Conservation (phyloP, 106 monocot genomes). For the Amphibolis antarctica region DNA sequence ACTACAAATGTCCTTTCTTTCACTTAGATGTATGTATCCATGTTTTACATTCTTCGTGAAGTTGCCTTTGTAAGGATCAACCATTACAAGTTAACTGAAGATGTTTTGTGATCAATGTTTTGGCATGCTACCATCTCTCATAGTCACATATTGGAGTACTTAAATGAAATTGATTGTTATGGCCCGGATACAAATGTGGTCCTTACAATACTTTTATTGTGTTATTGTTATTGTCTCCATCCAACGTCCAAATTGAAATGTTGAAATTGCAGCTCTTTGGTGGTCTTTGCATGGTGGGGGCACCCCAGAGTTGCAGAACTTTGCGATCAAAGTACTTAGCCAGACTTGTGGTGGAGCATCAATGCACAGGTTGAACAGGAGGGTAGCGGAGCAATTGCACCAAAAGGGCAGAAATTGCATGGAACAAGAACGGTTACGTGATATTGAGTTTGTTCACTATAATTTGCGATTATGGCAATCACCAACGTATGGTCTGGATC, state of each 20-base stretch:
- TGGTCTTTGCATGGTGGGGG: slow-evolving; percentile 42
- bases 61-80: no score
- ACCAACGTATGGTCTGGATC: background rate
- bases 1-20: no score
- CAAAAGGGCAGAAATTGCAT: slow-evolving; percentile 24
- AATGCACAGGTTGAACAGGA: slow-evolving; percentile 35
- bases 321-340: slow-evolving; percentile 49
- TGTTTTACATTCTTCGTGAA: no score
- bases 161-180: no score
- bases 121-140: no score
- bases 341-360: slow-evolving; percentile 47
- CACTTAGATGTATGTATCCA: no score
- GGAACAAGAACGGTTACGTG: slow-evolving; percentile 35
- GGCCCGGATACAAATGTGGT: no score
- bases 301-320: slow-evolving; percentile 39
- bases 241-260: background rate
- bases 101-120: no score
- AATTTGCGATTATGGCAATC: slow-evolving; percentile 32
- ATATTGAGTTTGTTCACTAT: slow-evolving; percentile 59
- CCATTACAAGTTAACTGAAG: no score
- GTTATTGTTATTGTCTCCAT: background rate
- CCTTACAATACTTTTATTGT: no score
- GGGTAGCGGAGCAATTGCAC: slow-evolving; percentile 48
- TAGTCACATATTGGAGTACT: no score
- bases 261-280: slow-evolving; percentile 45